These are phyloP conservation scores for Isabelozyma pseudorhagii DNA, from an alignment of 805 yeast species.

Conservation along the genomic window DNA sequence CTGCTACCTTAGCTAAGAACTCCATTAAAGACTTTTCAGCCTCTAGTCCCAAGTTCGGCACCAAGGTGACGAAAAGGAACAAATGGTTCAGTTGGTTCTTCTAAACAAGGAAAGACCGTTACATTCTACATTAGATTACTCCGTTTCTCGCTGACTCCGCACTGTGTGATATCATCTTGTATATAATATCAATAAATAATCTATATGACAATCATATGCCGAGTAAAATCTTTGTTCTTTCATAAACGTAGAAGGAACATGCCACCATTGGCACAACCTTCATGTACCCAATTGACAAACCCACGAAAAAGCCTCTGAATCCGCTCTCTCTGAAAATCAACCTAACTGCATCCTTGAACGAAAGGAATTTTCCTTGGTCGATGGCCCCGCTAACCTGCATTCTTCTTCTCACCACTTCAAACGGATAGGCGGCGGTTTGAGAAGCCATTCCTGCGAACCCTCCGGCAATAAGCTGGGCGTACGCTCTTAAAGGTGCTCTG, in stretches of 20 bases:
- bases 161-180: neutral
- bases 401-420: constrained; percentile 90
- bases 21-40: constrained; percentile 41
- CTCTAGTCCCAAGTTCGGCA: constrained; percentile 48
- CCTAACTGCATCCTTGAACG: constrained; percentile 52
- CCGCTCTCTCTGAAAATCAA: constrained; percentile 74
- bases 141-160: too few species aligned
- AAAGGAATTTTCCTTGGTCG: constrained; percentile 54
- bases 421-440: constrained; percentile 95
- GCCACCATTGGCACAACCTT: constrained; percentile 98
- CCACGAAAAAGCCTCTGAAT: constrained; percentile 84
- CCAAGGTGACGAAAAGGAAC: constrained; percentile 47
- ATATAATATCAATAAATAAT: neutral
- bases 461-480: constrained; percentile 94
- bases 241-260: constrained; percentile 92
- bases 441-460: constrained; percentile 95
- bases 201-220: constrained; percentile 45
- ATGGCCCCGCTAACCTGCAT: constrained; percentile 91
- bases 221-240: constrained; percentile 68
- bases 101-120: constrained; percentile 11
- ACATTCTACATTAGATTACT: too few species aligned
- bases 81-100: constrained; percentile 63
- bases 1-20: constrained; percentile 30
- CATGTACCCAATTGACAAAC: constrained; percentile 90
- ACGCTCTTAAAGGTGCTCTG: constrained; percentile 70